phyloP scores from a whole-genome alignment of 2,329 filamentous ascomycete species.

The Pseudovirgaria hyperparasitica region DNA sequence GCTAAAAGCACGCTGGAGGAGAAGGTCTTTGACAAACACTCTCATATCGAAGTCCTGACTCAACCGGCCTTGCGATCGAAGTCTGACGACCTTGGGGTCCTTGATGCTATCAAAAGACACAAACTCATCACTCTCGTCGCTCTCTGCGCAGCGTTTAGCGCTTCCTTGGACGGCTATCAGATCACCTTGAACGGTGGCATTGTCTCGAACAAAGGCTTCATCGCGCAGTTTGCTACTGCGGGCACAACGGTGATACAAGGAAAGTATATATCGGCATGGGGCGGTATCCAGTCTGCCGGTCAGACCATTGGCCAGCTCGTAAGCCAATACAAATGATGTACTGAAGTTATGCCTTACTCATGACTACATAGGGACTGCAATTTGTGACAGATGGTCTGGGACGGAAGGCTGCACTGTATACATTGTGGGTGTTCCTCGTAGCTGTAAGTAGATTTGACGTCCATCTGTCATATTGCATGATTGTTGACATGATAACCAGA shows the following conservation, averaged over 20 bases:
- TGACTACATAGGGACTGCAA: slow-evolving; percentile 15
- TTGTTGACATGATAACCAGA: slow-evolving; percentile 7
- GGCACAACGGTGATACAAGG: slow-evolving; percentile 21
- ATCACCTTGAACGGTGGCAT: slow-evolving; percentile 29
- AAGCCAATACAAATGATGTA: no score
- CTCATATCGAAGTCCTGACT: no score
- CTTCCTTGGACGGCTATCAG: no score
- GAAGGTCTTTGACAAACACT: no score
- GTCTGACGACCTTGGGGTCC: no score
- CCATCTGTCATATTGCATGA: no score
- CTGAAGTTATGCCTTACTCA: no score
- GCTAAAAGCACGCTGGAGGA: no score
- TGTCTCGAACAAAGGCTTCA: slow-evolving; percentile 29
- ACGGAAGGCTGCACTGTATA: slow-evolving; percentile 23
- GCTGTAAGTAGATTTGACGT: slow-evolving; percentile 9
- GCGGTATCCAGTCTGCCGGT: slow-evolving; percentile 26
- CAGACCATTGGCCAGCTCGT: slow-evolving; percentile 26
- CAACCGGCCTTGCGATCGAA: no score
- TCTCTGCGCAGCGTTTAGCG: no score
- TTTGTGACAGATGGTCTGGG: slow-evolving; percentile 23
- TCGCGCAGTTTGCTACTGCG: slow-evolving; percentile 20
- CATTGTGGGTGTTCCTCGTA: slow-evolving; percentile 22
- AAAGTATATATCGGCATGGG: slow-evolving; percentile 27
- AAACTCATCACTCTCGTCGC: no score
- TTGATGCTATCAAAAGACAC: no score